Percentiles rank a stretch among this genome's conserved stretches.
phyloP scores from a whole-genome alignment of 805 yeast genomes.

The Yarrowia sp. region DNA sequence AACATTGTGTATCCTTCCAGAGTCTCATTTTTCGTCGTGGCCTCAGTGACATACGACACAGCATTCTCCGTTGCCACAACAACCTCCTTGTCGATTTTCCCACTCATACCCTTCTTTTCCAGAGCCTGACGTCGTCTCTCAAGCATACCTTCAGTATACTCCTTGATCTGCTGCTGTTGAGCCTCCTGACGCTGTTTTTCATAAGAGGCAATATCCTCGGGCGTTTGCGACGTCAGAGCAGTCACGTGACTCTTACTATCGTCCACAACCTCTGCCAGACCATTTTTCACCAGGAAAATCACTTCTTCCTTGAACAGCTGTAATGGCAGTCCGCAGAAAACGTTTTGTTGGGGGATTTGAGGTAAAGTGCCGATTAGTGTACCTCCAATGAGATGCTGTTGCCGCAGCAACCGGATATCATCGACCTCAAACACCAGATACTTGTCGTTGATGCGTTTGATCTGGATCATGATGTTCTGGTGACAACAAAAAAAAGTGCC shows the following conservation, averaged over 20 bases:
- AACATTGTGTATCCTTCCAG: slow-evolving; percentile 2
- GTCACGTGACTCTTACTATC: slow-evolving; percentile 38
- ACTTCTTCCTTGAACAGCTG: slow-evolving; percentile 72
- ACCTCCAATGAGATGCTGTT: slow-evolving; percentile 64
- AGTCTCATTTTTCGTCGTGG: not conserved
- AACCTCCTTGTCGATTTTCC: slow-evolving; percentile 6
- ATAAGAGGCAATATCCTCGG: slow-evolving; percentile 30
- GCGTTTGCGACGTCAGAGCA: slow-evolving; percentile 29
- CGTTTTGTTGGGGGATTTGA: slow-evolving; percentile 88
- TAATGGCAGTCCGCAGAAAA: slow-evolving; percentile 81
- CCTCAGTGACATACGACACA: not conserved
- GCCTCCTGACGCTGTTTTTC: slow-evolving; percentile 29
- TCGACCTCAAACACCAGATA: slow-evolving; percentile 61
- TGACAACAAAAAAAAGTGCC: not conserved
- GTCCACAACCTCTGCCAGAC: slow-evolving; percentile 48
- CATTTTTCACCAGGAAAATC: slow-evolving; percentile 53
- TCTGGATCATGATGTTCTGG: slow-evolving; percentile 5
- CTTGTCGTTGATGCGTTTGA: slow-evolving; percentile 34
- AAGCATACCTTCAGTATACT: slow-evolving; percentile 30
- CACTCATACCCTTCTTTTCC: slow-evolving; percentile 27
- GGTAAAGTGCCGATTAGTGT: slow-evolving; percentile 80
- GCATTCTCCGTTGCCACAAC: not conserved
- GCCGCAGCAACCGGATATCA: slow-evolving; percentile 54
- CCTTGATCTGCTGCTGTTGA: slow-evolving; percentile 31
- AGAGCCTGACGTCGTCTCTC: slow-evolving; percentile 31